Conservation (phyloP, 2,329 filamentous ascomycete species). For the Leptodontidium sp. region DNA sequence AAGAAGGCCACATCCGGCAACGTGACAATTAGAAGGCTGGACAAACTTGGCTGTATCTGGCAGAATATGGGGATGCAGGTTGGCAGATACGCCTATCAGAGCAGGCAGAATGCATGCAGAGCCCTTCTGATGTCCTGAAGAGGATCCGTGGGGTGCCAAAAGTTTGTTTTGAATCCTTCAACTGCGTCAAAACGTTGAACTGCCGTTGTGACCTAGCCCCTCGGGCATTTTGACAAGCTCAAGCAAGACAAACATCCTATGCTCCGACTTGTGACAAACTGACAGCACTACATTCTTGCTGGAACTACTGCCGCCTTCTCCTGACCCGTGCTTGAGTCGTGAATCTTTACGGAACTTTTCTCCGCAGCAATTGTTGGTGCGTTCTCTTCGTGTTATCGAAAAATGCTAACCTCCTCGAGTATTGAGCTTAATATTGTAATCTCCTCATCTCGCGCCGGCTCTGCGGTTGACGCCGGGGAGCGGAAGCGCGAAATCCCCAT, state of each 20-base stretch:
- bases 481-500: not conserved
- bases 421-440: slow-evolving; percentile 7
- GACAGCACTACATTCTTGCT: not conserved
- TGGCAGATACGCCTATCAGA: slow-evolving; percentile 1
- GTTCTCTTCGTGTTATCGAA: not conserved
- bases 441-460: slow-evolving; percentile 12
- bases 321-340: not conserved
- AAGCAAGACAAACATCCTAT: slow-evolving; percentile 16
- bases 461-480: slow-evolving; percentile 3
- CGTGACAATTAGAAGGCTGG: slow-evolving; percentile 6
- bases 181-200: slow-evolving; percentile 12
- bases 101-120: not conserved
- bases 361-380: not conserved
- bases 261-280: slow-evolving; percentile 7
- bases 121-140: slow-evolving; percentile 20
- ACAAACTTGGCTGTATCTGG: not conserved
- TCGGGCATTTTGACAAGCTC: slow-evolving; percentile 27
- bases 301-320: not conserved
- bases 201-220: slow-evolving; percentile 24
- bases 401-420: not conserved
- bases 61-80: not conserved
- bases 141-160: slow-evolving; percentile 9
- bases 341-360: not conserved
- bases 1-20: slow-evolving; percentile 18
- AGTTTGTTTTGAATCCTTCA: slow-evolving; percentile 13